Evolutionary conservation across 1,284 basidiomycete genomes (phyloP), one percentile per base, ranked within the genome.

Genomic region (Irpex sp.): DNA sequence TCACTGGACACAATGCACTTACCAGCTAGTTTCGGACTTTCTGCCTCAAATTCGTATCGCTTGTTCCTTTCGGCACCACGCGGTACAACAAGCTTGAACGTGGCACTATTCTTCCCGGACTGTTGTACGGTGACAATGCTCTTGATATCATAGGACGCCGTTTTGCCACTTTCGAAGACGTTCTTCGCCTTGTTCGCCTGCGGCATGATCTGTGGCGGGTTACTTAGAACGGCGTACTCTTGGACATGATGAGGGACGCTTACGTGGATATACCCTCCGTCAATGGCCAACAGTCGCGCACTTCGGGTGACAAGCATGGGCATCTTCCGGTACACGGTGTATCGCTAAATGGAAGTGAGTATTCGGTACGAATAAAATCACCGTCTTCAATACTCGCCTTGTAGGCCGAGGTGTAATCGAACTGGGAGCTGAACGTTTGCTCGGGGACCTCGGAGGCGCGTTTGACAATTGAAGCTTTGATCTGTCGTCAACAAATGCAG

Each of bases 1-100:
- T 31, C 31, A 19, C n/a, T 13, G 9, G 15, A 54, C 17, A 54
- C 15, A 54, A 13, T 57, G 9, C 4, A 81, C 89, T 71, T 71
- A 92, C 93, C 85, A 31, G 96, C 95, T 63, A 89, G 76, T 71
- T 88, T 88, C 0, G 90, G 82, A 69, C 82, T 94, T 75, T 97
- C 96, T 0, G 96, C 96, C 77, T 99, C 97, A 73, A 98, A 98
- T 72, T 99, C 97, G 74, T 98, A 99, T 38, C 96, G 83, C 81
- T 99, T 99, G 66, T 87, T 90, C 38, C 87, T 84, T 8, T 85
- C 83, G 57, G 91, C 88, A 31, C 72, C 72, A 51, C 88, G 78
- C 71, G 83, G 82, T 3, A 94, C 88, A 49, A 92, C 82, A 26
- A 94, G 78, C 79, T 97, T 97, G 85, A 99, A 97, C 26, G 86